phyloP scores from a whole-genome alignment of 1,284 basidiomycete species.

The Leucoagaricus sp. region DNA sequence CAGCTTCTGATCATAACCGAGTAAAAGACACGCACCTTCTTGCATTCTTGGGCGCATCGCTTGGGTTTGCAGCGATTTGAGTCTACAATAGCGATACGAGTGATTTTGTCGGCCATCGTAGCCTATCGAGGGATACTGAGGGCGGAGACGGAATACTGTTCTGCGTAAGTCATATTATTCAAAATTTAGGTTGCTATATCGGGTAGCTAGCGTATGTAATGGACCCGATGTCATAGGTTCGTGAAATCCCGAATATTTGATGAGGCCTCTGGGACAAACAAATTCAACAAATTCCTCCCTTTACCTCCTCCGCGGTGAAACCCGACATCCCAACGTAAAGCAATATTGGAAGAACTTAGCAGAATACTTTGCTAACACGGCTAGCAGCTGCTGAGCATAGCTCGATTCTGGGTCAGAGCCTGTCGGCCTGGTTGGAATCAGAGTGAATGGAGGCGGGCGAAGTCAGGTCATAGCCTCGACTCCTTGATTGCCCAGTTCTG shows the following conservation, averaged over 20 bases:
- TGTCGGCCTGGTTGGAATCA: background rate
- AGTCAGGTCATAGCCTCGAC: background rate
- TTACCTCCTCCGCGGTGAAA: no score
- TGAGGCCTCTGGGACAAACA: no score
- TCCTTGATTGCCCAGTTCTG: background rate
- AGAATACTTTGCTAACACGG: no score
- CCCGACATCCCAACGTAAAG: no score
- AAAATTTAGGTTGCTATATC: constrained; percentile 15
- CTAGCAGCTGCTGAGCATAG: no score
- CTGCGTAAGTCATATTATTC: background rate
- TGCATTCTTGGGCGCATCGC: constrained; percentile 89
- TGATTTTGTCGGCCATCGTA: constrained; percentile 86
- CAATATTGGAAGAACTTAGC: no score
- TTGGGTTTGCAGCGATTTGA: constrained; percentile 94
- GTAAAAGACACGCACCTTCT: constrained; percentile 60
- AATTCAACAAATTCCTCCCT: no score
- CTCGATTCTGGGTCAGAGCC: no score
- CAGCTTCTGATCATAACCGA: constrained; percentile 12
- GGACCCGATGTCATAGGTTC: background rate
- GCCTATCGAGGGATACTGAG: background rate
- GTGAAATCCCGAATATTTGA: no score
- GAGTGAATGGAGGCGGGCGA: no score
- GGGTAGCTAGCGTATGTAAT: constrained; percentile 14
- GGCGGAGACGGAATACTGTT: no score
- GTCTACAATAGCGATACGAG: constrained; percentile 94